Conservation (phyloP, 169 alveolate species). For the Blepharisma undulans region DNA sequence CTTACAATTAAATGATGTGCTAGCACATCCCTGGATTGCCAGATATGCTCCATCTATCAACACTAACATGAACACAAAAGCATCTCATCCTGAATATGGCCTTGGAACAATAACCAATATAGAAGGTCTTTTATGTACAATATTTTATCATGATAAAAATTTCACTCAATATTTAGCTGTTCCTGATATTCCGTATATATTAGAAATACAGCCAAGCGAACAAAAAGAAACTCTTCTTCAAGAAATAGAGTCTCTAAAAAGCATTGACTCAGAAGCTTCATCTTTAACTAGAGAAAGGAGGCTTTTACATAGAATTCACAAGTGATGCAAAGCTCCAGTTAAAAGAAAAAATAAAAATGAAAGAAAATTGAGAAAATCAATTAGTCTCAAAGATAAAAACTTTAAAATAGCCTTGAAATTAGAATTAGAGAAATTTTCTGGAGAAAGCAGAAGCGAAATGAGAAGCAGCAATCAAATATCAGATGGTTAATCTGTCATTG, state of each 20-base stretch:
- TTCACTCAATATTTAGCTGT: neutral
- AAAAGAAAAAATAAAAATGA: neutral
- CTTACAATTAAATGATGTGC: neutral
- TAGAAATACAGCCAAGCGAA: neutral
- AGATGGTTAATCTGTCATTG: neutral
- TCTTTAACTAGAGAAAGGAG: neutral
- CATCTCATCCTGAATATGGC: neutral
- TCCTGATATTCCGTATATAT: neutral
- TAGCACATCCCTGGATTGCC: slow-evolving; percentile 1
- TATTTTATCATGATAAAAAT: neutral
- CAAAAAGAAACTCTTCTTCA: neutral
- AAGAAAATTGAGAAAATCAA: neutral
- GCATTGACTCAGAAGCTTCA: neutral
- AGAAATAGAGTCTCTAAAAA: neutral
- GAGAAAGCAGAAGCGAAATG: neutral
- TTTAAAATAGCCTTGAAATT: neutral
- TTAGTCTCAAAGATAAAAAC: neutral
- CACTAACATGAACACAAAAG: neutral
- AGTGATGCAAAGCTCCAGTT: neutral
- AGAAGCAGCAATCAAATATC: neutral
- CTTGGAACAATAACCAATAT: neutral
- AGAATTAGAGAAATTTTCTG: neutral
- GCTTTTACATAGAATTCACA: neutral
- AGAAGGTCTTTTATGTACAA: neutral
- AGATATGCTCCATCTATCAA: neutral